A percentile compares a stretch with the other conserved stretches of the same genome.
phyloP scores from a whole-genome alignment of 371 early-diverging fungal species.

The Rhizopus stolonifer region DNA sequence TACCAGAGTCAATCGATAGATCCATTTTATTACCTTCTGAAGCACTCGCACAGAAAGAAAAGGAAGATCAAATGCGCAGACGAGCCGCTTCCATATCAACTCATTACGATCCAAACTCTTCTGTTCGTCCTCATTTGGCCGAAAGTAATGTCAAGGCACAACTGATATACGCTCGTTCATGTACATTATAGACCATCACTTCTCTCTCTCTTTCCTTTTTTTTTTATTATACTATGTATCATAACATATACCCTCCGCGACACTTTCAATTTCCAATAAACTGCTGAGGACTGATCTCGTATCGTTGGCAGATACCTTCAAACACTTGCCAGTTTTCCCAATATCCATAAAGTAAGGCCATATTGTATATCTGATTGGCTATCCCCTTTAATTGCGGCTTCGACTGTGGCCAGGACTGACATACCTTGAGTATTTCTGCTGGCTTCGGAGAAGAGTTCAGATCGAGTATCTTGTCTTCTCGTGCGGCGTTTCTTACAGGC shows the following conservation, averaged over 20 bases:
- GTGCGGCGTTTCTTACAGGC: not conserved
- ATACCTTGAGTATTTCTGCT: slow-evolving; percentile 26
- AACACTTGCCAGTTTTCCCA: slow-evolving; percentile 45
- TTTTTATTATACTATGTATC: not conserved
- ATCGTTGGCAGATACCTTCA: slow-evolving; percentile 39
- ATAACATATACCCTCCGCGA: not conserved
- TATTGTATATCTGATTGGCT: slow-evolving; percentile 28
- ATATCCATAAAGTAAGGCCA: slow-evolving; percentile 39
- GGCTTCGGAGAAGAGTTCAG: slow-evolving; percentile 16
- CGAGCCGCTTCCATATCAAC: slow-evolving; percentile 21
- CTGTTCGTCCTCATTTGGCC: not conserved
- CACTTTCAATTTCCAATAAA: slow-evolving; percentile 3
- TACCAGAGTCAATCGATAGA: slow-evolving; percentile 49
- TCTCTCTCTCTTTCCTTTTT: not conserved
- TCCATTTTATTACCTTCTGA: slow-evolving; percentile 47
- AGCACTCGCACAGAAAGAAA: slow-evolving; percentile 28
- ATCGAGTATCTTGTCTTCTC: slow-evolving; percentile 8
- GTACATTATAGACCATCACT: slow-evolving; percentile 14
- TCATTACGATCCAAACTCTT: not conserved
- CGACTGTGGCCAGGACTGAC: slow-evolving; percentile 29
- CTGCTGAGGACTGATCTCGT: slow-evolving; percentile 31
- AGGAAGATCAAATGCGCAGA: slow-evolving; percentile 28
- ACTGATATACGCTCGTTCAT: slow-evolving; percentile 23
- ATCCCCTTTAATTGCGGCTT: slow-evolving; percentile 12
- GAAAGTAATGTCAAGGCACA: slow-evolving; percentile 4